Percentiles rank a stretch among this genome's conserved stretches.
Conservation (phyloP, 805 yeast genomes). For the Candida ipomoeae region DNA sequence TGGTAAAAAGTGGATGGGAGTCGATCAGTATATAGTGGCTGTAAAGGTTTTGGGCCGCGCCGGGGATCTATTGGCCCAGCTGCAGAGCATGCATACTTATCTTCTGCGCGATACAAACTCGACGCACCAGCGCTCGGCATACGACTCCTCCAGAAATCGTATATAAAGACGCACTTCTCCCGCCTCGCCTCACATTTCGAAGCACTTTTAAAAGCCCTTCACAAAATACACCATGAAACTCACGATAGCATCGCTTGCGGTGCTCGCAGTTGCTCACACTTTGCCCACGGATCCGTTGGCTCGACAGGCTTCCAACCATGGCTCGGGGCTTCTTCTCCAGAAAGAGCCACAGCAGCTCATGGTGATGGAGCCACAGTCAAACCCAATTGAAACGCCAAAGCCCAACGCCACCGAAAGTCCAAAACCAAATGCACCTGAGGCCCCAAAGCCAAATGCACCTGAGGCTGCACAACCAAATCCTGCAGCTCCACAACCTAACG, state of each 20-base stretch:
- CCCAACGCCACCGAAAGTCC: neutral
- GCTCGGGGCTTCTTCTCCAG: neutral
- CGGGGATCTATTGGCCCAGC: no score
- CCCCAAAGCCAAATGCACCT: no score
- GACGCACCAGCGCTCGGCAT: neutral
- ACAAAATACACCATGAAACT: slow-evolving; percentile 12
- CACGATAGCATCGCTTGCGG: slow-evolving; percentile 19
- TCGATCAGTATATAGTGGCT: no score
- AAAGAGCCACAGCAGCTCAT: neutral
- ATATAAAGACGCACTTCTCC: neutral
- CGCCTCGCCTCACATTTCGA: neutral
- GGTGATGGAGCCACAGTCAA: neutral
- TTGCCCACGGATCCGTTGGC: slow-evolving; percentile 15
- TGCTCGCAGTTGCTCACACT: slow-evolving; percentile 20
- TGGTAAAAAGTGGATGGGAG: no score
- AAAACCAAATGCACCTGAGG: no score
- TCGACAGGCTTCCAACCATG: neutral
- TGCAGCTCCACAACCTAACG: no score
- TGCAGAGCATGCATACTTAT: neutral
- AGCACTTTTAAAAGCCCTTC: neutral
- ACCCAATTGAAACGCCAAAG: neutral
- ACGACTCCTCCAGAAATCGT: neutral
- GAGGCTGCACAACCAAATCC: no score
- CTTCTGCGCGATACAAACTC: neutral
- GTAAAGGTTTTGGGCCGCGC: no score